A percentile compares a stretch with the other conserved stretches of the same genome.
phyloP scores from a whole-genome alignment of 2,329 filamentous ascomycete species.

The Dendryphion nanum region DNA sequence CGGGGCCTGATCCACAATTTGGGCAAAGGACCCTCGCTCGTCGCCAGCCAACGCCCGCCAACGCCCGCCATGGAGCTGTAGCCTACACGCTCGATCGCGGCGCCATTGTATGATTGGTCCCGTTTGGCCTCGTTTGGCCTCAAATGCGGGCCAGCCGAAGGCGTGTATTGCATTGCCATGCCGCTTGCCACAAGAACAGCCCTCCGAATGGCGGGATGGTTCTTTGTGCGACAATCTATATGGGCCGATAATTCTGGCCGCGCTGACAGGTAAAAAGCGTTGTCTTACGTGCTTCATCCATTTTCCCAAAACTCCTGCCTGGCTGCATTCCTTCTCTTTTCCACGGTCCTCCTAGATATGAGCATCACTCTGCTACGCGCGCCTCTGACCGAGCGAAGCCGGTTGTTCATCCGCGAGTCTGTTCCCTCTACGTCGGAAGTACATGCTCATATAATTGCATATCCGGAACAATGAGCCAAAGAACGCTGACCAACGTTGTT shows the following conservation, averaged over 20 bases:
- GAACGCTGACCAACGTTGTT: conserved; percentile 41
- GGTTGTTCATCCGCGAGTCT: too few species aligned
- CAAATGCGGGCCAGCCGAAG: conserved; percentile 23
- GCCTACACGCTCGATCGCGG: conserved; percentile 17
- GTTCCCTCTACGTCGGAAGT: conserved; percentile 11
- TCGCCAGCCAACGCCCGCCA: too few species aligned
- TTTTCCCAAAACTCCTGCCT: not conserved
- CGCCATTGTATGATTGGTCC: conserved; percentile 25
- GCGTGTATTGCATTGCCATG: conserved; percentile 29
- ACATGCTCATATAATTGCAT: conserved; percentile 7
- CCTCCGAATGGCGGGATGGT: conserved; percentile 16
- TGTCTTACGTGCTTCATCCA: conserved; percentile 23
- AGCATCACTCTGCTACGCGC: conserved; percentile 17
- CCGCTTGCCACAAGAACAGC: conserved; percentile 30
- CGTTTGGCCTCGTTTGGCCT: conserved; percentile 4
- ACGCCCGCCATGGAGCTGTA: conserved; percentile 18
- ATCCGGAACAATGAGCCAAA: conserved; percentile 32
- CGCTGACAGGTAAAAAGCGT: conserved; percentile 29
- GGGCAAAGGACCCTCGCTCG: conserved; percentile 17
- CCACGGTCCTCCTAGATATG: conserved; percentile 21
- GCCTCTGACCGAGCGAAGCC: conserved; percentile 8
- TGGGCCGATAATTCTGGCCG: conserved; percentile 26
- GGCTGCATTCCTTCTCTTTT: conserved; percentile 4
- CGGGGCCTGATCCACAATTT: conserved; percentile 23
- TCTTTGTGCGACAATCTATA: conserved; percentile 26